These are phyloP conservation scores for Lodderomyces metapsilosis DNA, from an alignment of 1,139 yeast species.

Conservation along the genomic window DNA sequence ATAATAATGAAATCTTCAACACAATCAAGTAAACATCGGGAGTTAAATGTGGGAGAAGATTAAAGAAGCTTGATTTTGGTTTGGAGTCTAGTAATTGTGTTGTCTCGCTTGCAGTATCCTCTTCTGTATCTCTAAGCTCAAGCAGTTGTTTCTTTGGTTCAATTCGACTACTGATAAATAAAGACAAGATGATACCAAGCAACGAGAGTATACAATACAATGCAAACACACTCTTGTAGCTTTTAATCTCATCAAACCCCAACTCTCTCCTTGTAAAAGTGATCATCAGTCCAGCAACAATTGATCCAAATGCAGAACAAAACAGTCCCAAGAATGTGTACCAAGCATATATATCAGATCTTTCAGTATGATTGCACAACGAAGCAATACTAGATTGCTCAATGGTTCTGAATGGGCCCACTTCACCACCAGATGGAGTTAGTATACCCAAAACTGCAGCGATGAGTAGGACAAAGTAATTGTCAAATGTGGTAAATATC, in stretches of 20 bases:
- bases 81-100: slow-evolving; percentile 13
- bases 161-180: slow-evolving; percentile 19
- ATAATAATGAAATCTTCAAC: slow-evolving; percentile 33
- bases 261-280: slow-evolving; percentile 19
- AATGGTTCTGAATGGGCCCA: slow-evolving; percentile 42
- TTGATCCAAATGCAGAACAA: slow-evolving; percentile 38
- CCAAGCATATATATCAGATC: slow-evolving; percentile 46
- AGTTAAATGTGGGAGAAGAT: slow-evolving; percentile 21
- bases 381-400: slow-evolving; percentile 42
- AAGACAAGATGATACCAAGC: slow-evolving; percentile 19
- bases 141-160: slow-evolving; percentile 16
- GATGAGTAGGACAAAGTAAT: slow-evolving; percentile 22
- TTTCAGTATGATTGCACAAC: slow-evolving; percentile 23
- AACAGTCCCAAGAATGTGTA: slow-evolving; percentile 38
- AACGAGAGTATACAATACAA: slow-evolving; percentile 23
- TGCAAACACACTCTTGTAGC: slow-evolving; percentile 31
- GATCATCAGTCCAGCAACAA: slow-evolving; percentile 29
- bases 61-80: slow-evolving; percentile 8
- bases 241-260: slow-evolving; percentile 20
- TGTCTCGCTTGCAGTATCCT: slow-evolving; percentile 14
- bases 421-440: slow-evolving; percentile 46
- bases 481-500: slow-evolving; percentile 21
- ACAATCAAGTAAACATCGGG: slow-evolving; percentile 23
- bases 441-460: slow-evolving; percentile 35
- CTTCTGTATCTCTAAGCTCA: neutral